These are phyloP conservation scores for Silene uniflora DNA, from an alignment of 148 eudicot species.

Conservation along the genomic window DNA sequence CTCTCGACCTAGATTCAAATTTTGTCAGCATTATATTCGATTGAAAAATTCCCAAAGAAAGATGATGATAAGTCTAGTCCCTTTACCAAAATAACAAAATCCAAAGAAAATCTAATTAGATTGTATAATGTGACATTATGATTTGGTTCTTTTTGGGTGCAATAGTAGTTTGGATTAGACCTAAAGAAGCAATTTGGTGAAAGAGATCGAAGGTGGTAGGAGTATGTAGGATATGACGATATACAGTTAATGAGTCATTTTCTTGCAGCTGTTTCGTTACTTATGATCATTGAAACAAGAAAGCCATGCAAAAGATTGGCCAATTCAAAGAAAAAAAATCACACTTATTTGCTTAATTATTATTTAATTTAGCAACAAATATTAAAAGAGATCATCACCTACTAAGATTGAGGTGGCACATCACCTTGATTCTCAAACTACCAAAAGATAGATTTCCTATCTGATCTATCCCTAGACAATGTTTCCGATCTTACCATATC, in stretches of 20 bases:
- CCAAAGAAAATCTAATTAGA: slow-evolving; percentile 8
- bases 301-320: slow-evolving; percentile 15
- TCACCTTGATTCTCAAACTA: slow-evolving; percentile 25
- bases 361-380: slow-evolving; percentile 13
- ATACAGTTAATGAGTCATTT: slow-evolving; percentile 31
- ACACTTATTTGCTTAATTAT: neutral
- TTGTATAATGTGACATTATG: slow-evolving; percentile 27
- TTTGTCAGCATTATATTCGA: too few relatives aligned
- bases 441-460: neutral
- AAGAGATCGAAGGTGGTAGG: neutral
- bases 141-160: slow-evolving; percentile 17
- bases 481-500: too few relatives aligned
- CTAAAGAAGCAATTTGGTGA: slow-evolving; percentile 17
- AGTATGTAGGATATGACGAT: neutral
- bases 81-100: neutral
- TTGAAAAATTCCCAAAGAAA: too few relatives aligned
- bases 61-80: neutral
- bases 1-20: too few relatives aligned
- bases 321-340: slow-evolving; percentile 19
- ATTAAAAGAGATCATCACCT: slow-evolving; percentile 21
- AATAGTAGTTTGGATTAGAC: slow-evolving; percentile 7
- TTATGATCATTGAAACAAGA: slow-evolving; percentile 23
- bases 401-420: slow-evolving; percentile 23
- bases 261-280: slow-evolving; percentile 15
- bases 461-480: too few relatives aligned